Evolutionary conservation across 805 yeast genomes (phyloP).

Genomic region (Saturnispora galanensis): DNA sequence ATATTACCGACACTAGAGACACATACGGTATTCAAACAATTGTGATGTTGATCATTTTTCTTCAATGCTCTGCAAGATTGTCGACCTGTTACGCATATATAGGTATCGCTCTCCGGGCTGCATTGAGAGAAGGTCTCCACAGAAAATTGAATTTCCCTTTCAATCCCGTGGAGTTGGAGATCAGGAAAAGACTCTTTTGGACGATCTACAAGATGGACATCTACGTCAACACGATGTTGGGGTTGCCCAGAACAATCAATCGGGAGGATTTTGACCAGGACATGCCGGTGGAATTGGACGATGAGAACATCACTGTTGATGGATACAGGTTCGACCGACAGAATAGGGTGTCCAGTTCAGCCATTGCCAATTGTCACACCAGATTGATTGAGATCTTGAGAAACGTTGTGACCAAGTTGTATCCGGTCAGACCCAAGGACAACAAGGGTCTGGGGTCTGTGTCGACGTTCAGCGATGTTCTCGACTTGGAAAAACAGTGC

Average conservation of each 20-base stretch:
- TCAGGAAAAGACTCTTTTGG: constrained; percentile 79
- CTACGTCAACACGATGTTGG: constrained; percentile 78
- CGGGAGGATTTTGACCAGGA: constrained; percentile 83
- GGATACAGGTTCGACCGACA: constrained; percentile 35
- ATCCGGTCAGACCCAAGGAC: constrained; percentile 51
- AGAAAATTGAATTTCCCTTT: constrained; percentile 53
- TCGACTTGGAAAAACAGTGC: constrained; percentile 57
- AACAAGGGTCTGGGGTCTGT: constrained; percentile 10
- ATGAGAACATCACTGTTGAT: constrained; percentile 69
- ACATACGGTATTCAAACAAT: constrained; percentile 75
- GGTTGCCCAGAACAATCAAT: constrained; percentile 68
- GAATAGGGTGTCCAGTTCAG: constrained; percentile 57
- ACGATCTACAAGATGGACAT: constrained; percentile 86
- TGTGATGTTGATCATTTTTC: constrained; percentile 74
- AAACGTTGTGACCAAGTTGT: constrained; percentile 60
- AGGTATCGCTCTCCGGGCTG: constrained; percentile 78
- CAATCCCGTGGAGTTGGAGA: constrained; percentile 74
- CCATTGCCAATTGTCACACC: constrained; percentile 81
- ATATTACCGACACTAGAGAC: constrained; percentile 77
- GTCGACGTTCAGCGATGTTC: constrained; percentile 32
- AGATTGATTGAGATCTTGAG: constrained; percentile 59
- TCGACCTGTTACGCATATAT: constrained; percentile 84
- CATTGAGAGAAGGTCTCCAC: constrained; percentile 75
- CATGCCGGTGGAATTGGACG: constrained; percentile 75
- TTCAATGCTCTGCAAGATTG: constrained; percentile 81